These are phyloP conservation scores for Pelargonium fulgidum DNA, from an alignment of 441 rosid genomes.

Conservation along the genomic window DNA sequence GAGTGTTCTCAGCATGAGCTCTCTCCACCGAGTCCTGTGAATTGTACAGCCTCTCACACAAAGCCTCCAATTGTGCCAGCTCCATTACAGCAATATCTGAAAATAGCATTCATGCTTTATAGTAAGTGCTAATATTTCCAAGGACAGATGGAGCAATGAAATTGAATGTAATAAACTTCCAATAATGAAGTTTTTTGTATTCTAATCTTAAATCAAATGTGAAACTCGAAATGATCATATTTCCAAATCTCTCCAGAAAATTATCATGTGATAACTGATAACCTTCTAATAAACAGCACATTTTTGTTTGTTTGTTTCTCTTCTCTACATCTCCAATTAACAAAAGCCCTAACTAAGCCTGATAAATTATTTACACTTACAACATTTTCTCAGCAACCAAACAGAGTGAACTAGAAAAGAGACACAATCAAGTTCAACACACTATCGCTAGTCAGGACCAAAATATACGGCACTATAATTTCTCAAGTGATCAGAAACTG, in stretches of 20 bases:
- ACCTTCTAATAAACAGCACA: neutral
- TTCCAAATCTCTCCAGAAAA: neutral
- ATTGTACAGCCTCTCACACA: conserved; percentile 90
- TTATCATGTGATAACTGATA: neutral
- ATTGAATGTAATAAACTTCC: neutral
- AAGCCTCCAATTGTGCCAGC: conserved; percentile 89
- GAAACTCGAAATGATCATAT: neutral
- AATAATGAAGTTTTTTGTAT: neutral
- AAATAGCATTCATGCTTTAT: neutral
- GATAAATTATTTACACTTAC: neutral
- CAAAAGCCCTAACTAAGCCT: neutral
- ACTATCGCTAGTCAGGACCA: neutral
- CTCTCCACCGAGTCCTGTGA: conserved; percentile 92
- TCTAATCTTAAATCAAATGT: neutral
- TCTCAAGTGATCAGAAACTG: neutral
- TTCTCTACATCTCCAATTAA: neutral
- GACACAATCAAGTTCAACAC: neutral
- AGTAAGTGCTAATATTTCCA: neutral
- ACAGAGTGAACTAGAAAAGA: neutral
- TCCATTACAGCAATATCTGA: conserved; percentile 54
- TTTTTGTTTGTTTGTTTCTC: neutral
- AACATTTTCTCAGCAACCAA: conserved; percentile 2
- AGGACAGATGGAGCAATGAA: neutral
- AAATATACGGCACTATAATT: neutral
- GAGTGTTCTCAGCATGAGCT: conserved; percentile 85